phyloP scores from a whole-genome alignment of 306 rosid genomes.

The Medicago arabica region DNA sequence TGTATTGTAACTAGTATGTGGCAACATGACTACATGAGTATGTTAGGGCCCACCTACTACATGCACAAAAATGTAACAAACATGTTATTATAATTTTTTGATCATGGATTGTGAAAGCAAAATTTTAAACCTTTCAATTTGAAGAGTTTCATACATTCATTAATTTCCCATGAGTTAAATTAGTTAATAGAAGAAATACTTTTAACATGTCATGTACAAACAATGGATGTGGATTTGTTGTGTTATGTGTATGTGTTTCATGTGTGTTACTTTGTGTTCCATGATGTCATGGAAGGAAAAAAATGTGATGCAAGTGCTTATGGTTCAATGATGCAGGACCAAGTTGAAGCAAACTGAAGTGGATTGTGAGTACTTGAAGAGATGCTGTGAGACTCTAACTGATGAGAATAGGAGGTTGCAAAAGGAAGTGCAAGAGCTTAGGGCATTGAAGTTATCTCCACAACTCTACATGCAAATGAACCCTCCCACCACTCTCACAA shows the following conservation, averaged over 20 bases:
- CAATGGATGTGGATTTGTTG: neutral
- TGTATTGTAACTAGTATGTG: too few species aligned
- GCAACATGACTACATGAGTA: too few species aligned
- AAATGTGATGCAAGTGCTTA: neutral
- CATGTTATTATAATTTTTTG: too few species aligned
- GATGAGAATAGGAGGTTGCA: slow-evolving; percentile 86
- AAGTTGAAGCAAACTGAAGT: slow-evolving; percentile 97
- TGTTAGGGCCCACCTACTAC: too few species aligned
- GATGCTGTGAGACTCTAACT: slow-evolving; percentile 81
- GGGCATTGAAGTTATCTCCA: slow-evolving; percentile 89
- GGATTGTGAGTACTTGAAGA: slow-evolving; percentile 85
- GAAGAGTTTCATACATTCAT: neutral
- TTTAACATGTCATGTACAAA: neutral
- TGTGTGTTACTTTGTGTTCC: slow-evolving; percentile 9
- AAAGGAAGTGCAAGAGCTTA: slow-evolving; percentile 92
- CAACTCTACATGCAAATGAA: slow-evolving; percentile 88
- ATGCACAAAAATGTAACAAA: too few species aligned
- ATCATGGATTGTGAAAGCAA: neutral
- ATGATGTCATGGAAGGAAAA: slow-evolving; percentile 9
- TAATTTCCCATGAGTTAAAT: too few species aligned
- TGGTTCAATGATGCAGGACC: slow-evolving; percentile 62
- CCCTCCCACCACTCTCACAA: slow-evolving; percentile 96
- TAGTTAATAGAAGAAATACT: too few species aligned
- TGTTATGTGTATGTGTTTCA: neutral
- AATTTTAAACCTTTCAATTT: neutral